Conservation (phyloP, 1,139 yeast genomes). For the Geotrichum histeridarum region DNA sequence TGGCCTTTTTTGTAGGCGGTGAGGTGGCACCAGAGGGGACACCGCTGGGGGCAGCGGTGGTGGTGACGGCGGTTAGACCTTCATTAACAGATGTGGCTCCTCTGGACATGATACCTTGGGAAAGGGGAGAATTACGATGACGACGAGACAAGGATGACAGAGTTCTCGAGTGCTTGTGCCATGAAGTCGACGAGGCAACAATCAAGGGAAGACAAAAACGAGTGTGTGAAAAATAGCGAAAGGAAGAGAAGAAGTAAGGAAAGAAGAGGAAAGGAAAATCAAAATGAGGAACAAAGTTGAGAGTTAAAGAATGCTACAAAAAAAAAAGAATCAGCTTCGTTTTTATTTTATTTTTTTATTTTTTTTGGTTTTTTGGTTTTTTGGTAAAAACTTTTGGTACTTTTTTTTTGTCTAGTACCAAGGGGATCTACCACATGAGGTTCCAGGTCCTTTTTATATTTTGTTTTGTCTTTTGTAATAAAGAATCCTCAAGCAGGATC, state of each 20-base stretch:
- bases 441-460: too few relatives aligned
- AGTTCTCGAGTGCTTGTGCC: neutral
- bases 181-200: neutral
- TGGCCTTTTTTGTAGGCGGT: conserved; percentile 23
- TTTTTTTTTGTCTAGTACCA: too few relatives aligned
- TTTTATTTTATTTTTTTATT: too few relatives aligned
- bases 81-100: neutral
- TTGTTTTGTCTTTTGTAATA: too few relatives aligned
- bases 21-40: neutral
- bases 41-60: neutral
- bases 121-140: neutral
- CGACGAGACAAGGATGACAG: neutral
- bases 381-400: too few relatives aligned
- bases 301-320: neutral
- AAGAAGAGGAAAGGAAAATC: neutral
- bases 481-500: too few relatives aligned
- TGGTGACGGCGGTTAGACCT: neutral
- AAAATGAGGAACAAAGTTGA: neutral
- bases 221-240: neutral
- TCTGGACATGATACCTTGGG: neutral
- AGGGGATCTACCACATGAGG: too few relatives aligned
- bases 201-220: neutral
- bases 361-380: too few relatives aligned
- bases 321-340: neutral
- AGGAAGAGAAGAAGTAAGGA: neutral